These are phyloP conservation scores for Rostrohypoxylon terebratum DNA, from an alignment of 495 filamentous ascomycete species.

Conservation along the genomic window DNA sequence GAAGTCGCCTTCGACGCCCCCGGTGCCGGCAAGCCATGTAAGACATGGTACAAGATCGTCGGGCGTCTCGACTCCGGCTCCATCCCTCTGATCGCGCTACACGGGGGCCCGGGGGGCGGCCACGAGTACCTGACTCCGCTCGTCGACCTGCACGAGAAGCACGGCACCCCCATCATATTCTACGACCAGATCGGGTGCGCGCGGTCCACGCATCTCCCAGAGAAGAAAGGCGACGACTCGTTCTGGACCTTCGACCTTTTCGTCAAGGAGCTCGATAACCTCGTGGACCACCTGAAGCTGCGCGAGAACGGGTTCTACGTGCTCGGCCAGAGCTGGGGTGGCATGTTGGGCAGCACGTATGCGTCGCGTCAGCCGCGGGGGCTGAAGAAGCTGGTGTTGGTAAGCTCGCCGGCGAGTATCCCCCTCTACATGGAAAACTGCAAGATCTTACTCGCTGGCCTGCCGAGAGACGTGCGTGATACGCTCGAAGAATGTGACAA, in stretches of 20 bases:
- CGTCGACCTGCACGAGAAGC: conserved; percentile 50
- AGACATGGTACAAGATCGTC: conserved; percentile 59
- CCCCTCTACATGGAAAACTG: conserved; percentile 26
- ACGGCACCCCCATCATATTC: conserved; percentile 61
- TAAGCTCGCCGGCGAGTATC: conserved; percentile 40
- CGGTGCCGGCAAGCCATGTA: conserved; percentile 53
- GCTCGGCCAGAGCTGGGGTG: conserved; percentile 65
- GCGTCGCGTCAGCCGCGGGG: conserved; percentile 38
- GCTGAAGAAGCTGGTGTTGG: conserved; percentile 37
- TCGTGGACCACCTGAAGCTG: conserved; percentile 58
- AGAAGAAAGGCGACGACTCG: conserved; percentile 53
- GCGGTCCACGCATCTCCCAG: conserved; percentile 58
- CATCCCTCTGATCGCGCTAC: conserved; percentile 54
- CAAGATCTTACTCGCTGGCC: conserved; percentile 7
- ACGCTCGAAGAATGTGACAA: conserved; percentile 20
- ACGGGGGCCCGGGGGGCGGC: conserved; percentile 62
- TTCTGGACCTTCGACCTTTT: conserved; percentile 63
- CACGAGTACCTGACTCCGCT: conserved; percentile 60
- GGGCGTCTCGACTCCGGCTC: background rate
- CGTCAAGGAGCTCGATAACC: conserved; percentile 66
- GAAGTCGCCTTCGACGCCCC: conserved; percentile 53
- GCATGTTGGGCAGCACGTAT: conserved; percentile 58
- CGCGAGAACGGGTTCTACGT: conserved; percentile 55
- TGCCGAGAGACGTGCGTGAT: conserved; percentile 24
- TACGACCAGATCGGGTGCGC: conserved; percentile 69